Conservation (phyloP, 1,284 basidiomycete genomes). For the Erythrobasidium hasegawianum region DNA sequence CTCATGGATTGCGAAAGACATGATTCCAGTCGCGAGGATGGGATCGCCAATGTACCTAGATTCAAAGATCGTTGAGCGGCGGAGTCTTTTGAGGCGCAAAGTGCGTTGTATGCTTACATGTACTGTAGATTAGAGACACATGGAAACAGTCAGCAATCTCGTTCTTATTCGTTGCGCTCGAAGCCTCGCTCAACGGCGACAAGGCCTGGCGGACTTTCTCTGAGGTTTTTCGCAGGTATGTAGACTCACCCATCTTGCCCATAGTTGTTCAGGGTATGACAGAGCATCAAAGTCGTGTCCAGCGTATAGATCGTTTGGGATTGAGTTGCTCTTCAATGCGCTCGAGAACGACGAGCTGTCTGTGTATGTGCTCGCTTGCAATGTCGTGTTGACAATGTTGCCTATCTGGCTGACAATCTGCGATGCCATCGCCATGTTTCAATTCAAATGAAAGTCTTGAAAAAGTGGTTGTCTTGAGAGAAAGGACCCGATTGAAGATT, state of each 20-base stretch:
- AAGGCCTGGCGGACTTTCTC: not conserved
- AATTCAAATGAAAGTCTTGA: too few species aligned
- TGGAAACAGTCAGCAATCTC: not conserved
- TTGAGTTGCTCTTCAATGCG: slow-evolving; percentile 15
- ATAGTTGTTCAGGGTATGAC: slow-evolving; percentile 29
- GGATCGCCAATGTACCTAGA: slow-evolving; percentile 57
- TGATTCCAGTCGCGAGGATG: slow-evolving; percentile 81
- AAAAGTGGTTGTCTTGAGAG: too few species aligned
- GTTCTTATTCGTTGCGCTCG: not conserved
- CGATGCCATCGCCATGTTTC: slow-evolving; percentile 4
- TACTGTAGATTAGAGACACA: not conserved
- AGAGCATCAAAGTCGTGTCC: slow-evolving; percentile 29
- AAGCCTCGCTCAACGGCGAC: not conserved
- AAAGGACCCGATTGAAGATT: too few species aligned
- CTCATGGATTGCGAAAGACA: slow-evolving; percentile 92
- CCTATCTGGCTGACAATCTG: slow-evolving; percentile 27
- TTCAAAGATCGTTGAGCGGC: slow-evolving; percentile 40
- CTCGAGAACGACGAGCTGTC: slow-evolving; percentile 18
- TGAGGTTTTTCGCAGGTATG: not conserved
- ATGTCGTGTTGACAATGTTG: slow-evolving; percentile 29
- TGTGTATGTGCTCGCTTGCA: slow-evolving; percentile 16
- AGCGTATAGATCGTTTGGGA: slow-evolving; percentile 31
- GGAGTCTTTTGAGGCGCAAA: not conserved
- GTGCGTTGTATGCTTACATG: not conserved
- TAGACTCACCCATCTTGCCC: slow-evolving; percentile 63